Conservation (phyloP, 179 eudicot species). For the Corrigiola litoralis region DNA sequence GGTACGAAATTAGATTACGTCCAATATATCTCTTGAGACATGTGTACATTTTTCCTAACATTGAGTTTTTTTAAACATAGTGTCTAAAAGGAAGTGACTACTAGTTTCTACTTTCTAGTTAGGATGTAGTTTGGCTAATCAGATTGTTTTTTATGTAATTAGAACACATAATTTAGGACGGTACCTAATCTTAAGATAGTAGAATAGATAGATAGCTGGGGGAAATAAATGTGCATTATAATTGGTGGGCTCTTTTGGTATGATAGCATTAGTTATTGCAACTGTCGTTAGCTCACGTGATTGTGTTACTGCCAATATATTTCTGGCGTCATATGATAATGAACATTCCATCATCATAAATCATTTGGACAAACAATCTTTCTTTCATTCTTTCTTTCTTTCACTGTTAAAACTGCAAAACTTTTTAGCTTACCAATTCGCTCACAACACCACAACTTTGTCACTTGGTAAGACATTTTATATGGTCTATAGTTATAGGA, state of each 20-base stretch:
- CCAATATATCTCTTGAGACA: background rate
- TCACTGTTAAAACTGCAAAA: background rate
- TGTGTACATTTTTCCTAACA: background rate
- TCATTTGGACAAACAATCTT: background rate
- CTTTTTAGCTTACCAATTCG: background rate
- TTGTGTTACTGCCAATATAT: constrained; percentile 22
- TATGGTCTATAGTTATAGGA: too few species aligned
- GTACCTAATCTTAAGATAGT: background rate
- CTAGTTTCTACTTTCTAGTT: background rate
- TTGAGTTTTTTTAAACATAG: too few species aligned
- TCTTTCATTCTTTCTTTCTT: background rate
- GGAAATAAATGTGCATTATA: constrained; percentile 25
- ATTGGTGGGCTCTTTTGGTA: constrained; percentile 45
- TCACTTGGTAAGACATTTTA: constrained; percentile 1
- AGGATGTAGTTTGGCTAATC: background rate
- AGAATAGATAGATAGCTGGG: constrained; percentile 8
- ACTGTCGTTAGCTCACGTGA: constrained; percentile 60
- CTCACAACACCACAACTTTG: background rate
- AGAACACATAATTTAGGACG: background rate
- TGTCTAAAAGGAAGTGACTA: too few species aligned
- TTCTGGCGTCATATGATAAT: constrained; percentile 27
- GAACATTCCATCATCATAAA: constrained; percentile 20
- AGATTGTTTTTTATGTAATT: background rate
- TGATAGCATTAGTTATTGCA: constrained; percentile 38
- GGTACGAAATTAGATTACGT: too few species aligned